Evolutionary conservation across 805 yeast genomes (phyloP), one percentile per base, ranked within the genome.

Genomic region (Candida loeiensis): DNA sequence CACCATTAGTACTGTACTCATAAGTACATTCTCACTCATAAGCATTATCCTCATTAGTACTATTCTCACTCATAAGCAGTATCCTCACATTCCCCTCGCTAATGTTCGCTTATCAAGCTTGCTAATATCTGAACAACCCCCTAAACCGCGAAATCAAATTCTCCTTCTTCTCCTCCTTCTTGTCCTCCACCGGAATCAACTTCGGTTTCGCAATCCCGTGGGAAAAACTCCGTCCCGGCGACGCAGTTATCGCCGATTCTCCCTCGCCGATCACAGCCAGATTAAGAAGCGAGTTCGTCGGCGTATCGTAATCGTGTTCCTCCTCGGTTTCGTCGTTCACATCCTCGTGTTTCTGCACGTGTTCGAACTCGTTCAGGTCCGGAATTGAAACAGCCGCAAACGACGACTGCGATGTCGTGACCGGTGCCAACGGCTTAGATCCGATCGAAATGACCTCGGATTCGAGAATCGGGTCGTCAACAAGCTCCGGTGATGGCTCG

Each of bases 311-410:
- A 27, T 53, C 46, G 27, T 48, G 44, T 14, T 29, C 40, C 6
- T 15, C 34, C 17, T 41, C 34, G 19, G 27, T 21, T 15, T 44
- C 46, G 7, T 41, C 39, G 18, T 47, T 45, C 24, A 43, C 41
- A 5, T 44, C 46, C 19, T 52, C 48, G 33, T 42, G 45, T 16
- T 53, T 47, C 14, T 45, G 43, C 27, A 47, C 43, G 11, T 44
- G 46, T 20, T 53, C 48, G 36, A 41, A 41, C 8, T 46, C 50
- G n/a, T 39, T 36, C 12, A 61, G 49, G 22, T 53, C 54, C 3
- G 58, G 58, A 15, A 58, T 42, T 1, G 67, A 61, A 27, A 65
- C 64, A 4, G 67, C 69, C 13, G 69, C 69, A 53, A 61, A 65
- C 25, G 70, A 64, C 6, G 65, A 59, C 9, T 54, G 47, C 4